A percentile compares a stretch with the other conserved stretches of the same genome.
Evolutionary conservation across 345 rosid genomes (phyloP).

Genomic region (sweet orange (Citrus sinensis)): DVS_A1.0 CM039168.1:22330501-22331000

Average conservation of each 20-base stretch:
- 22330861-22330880: neutral
- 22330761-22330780: neutral
- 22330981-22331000: neutral
- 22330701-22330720: neutral
- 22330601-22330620: slow-evolving; percentile 67
- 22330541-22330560: too few relatives aligned
- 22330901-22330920: neutral
- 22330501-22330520: too few relatives aligned
- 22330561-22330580: too few relatives aligned
- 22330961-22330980: neutral
- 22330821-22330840: neutral
- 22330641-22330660: slow-evolving; percentile 53
- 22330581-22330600: slow-evolving; percentile 44
- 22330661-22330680: neutral
- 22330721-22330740: neutral
- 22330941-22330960: neutral
- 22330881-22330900: neutral
- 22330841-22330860: neutral
- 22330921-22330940: neutral
- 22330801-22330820: neutral
- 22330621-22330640: slow-evolving; percentile 65
- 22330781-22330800: neutral
- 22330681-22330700: neutral
- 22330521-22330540: too few relatives aligned
- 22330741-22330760: neutral